Evolutionary conservation across 2,329 filamentous ascomycete genomes (phyloP).

Genomic region (Alternaria triticina): DNA sequence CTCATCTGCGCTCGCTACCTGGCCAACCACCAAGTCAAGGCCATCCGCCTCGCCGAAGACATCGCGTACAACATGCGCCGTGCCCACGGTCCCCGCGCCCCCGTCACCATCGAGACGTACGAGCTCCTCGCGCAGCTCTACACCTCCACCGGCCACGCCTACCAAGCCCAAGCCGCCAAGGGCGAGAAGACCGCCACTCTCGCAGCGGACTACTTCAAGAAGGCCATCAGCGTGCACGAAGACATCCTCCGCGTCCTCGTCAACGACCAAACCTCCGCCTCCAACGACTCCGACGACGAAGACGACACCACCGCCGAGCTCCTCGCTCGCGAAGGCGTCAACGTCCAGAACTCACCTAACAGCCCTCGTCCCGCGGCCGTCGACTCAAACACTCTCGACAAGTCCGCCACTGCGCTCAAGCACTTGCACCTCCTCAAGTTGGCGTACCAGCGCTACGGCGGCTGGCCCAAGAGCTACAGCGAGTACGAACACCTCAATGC

Average conservation of each 20-base stretch:
- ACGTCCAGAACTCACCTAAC: conserved; percentile 27
- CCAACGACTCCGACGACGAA: conserved; percentile 40
- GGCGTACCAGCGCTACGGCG: conserved; percentile 52
- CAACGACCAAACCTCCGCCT: conserved; percentile 16
- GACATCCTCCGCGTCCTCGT: conserved; percentile 43
- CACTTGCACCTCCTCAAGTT: conserved; percentile 49
- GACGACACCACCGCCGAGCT: conserved; percentile 47
- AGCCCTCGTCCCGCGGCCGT: neutral
- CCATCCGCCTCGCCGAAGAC: conserved; percentile 56
- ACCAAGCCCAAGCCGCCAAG: conserved; percentile 45
- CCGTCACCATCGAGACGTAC: conserved; percentile 57
- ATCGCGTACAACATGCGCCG: conserved; percentile 64
- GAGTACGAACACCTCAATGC: conserved; percentile 58
- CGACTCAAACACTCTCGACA: conserved; percentile 25
- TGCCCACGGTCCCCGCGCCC: conserved; percentile 58
- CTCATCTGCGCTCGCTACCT: conserved; percentile 62
- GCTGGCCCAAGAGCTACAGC: conserved; percentile 56
- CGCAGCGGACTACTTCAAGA: conserved; percentile 50
- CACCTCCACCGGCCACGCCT: conserved; percentile 50
- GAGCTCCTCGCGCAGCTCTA: conserved; percentile 59
- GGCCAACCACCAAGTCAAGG: conserved; percentile 52
- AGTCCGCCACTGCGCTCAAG: conserved; percentile 33
- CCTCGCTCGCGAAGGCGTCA: conserved; percentile 45
- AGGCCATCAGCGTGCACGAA: conserved; percentile 41
- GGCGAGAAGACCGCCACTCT: conserved; percentile 44